phyloP scores from a whole-genome alignment of 768 basidiomycete species.

The Kwoniella bestiolae region DNA sequence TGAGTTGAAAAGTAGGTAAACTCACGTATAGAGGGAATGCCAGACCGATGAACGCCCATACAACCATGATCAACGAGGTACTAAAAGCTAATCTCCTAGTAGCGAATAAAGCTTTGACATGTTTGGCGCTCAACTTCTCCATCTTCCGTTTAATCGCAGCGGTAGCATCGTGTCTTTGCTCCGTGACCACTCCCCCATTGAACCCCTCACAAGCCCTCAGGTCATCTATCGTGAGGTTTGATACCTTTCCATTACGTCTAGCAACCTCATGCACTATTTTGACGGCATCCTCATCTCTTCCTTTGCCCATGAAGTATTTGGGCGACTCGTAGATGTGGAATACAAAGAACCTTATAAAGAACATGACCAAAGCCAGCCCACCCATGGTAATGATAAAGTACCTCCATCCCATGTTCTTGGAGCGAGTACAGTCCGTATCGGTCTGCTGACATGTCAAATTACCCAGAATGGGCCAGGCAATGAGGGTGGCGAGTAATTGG shows the following conservation, averaged over 20 bases:
- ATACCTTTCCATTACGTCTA: conserved; percentile 64
- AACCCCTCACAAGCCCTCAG: conserved; percentile 52
- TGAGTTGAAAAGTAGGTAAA: background rate
- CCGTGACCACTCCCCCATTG: conserved; percentile 14
- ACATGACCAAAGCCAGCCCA: conserved; percentile 69
- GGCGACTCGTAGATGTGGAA: conserved; percentile 74
- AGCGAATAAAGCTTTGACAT: conserved; percentile 69
- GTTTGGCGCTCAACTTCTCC: conserved; percentile 58
- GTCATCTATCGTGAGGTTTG: conserved; percentile 63
- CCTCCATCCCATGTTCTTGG: conserved; percentile 76
- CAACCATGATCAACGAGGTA: conserved; percentile 65
- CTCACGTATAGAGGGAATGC: conserved; percentile 66
- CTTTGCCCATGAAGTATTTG: conserved; percentile 72
- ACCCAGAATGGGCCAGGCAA: conserved; percentile 76
- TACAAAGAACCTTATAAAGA: conserved; percentile 51
- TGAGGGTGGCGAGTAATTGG: conserved; percentile 68
- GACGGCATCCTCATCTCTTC: conserved; percentile 51
- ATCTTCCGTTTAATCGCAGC: conserved; percentile 61
- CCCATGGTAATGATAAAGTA: conserved; percentile 77
- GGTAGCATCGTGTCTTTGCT: conserved; percentile 57
- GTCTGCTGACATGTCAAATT: conserved; percentile 67
- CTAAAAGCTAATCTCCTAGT: conserved; percentile 70
- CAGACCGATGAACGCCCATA: conserved; percentile 74
- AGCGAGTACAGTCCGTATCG: conserved; percentile 59
- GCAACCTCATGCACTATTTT: conserved; percentile 67